Evolutionary conservation across 2,329 filamentous ascomycete genomes (phyloP).

Genomic region (Colletotrichum tropicale): DNA sequence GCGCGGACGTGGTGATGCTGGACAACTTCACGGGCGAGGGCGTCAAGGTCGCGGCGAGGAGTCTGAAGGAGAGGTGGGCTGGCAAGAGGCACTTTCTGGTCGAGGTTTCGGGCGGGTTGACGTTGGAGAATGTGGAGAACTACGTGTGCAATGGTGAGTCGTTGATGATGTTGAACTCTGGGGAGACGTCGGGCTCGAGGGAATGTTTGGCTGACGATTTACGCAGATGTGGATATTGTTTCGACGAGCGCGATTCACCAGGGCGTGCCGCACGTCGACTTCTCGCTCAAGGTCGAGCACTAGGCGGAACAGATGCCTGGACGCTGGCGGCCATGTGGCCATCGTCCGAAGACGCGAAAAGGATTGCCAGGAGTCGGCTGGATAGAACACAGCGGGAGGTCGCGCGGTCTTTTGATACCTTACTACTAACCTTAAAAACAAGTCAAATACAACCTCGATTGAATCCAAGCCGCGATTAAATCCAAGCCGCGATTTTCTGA

Average conservation of each 20-base stretch:
- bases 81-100: constrained; percentile 77
- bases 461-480: neutral
- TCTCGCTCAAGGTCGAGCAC: constrained; percentile 85
- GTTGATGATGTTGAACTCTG: neutral
- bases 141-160: constrained; percentile 77
- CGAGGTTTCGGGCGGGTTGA: constrained; percentile 92
- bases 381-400: neutral
- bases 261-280: constrained; percentile 91
- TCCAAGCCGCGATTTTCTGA: neutral
- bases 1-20: constrained; percentile 95
- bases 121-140: constrained; percentile 78
- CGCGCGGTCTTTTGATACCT: neutral
- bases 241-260: constrained; percentile 98
- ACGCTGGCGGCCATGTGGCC: neutral
- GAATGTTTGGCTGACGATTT: neutral
- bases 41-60: constrained; percentile 74
- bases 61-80: constrained; percentile 80
- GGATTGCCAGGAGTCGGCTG: neutral
- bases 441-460: neutral
- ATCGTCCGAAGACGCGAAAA: neutral
- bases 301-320: neutral
- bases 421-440: neutral
- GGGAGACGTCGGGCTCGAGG: neutral
- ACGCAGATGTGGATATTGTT: constrained; percentile 85
- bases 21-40: constrained; percentile 90